Percentiles rank a stretch among this genome's conserved stretches.
phyloP scores from a whole-genome alignment of 2,329 filamentous ascomycete species.

The Ophiobolus disseminans region DNA sequence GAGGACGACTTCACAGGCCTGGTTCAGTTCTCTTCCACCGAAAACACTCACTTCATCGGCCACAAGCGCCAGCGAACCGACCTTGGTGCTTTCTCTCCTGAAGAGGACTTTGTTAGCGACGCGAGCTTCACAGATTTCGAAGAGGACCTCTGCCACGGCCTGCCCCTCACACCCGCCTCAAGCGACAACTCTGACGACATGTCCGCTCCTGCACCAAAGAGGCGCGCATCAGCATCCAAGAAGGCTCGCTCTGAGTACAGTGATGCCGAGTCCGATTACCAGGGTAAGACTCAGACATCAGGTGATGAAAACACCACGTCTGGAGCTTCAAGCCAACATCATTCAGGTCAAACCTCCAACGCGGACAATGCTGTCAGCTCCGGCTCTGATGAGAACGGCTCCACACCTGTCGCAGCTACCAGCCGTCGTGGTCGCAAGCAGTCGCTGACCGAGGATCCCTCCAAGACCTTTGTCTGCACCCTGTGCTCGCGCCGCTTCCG shows the following conservation, averaged over 20 bases:
- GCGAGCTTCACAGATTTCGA: slow-evolving; percentile 79
- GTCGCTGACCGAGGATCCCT: slow-evolving; percentile 94
- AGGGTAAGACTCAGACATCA: slow-evolving; percentile 43
- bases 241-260: slow-evolving; percentile 38
- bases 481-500: slow-evolving; percentile 97
- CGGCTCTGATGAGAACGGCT: slow-evolving; percentile 51
- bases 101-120: slow-evolving; percentile 80
- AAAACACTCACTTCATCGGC: slow-evolving; percentile 66
- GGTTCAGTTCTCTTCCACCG: slow-evolving; percentile 69
- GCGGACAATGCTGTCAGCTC: slow-evolving; percentile 56
- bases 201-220: slow-evolving; percentile 31
- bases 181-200: slow-evolving; percentile 54
- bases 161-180: slow-evolving; percentile 67
- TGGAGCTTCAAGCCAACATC: slow-evolving; percentile 47
- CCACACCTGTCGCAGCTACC: slow-evolving; percentile 54
- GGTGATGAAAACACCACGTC: slow-evolving; percentile 44
- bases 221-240: slow-evolving; percentile 39
- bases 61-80: slow-evolving; percentile 77
- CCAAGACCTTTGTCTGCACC: slow-evolving; percentile 97
- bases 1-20: slow-evolving; percentile 86
- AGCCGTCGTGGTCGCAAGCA: slow-evolving; percentile 98
- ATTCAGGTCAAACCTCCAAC: slow-evolving; percentile 35
- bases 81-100: slow-evolving; percentile 65
- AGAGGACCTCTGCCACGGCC: slow-evolving; percentile 68
- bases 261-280: slow-evolving; percentile 47